phyloP scores from a whole-genome alignment of 2,329 filamentous ascomycete species.

The Saccharata proteae region DNA sequence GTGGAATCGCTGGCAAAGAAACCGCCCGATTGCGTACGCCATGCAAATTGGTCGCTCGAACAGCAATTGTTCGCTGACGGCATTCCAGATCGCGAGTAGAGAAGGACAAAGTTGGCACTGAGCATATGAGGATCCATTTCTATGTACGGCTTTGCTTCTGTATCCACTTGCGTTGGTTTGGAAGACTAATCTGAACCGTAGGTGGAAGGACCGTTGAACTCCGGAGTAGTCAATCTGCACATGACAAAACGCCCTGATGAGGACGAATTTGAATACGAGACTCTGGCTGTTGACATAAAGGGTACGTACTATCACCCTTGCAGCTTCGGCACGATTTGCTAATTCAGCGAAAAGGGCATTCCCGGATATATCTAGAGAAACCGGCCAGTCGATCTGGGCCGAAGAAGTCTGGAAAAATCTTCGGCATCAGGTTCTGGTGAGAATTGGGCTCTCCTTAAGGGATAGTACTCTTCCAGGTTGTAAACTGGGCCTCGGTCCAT shows the following conservation, averaged over 20 bases:
- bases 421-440: conserved; percentile 9
- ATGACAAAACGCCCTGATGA: conserved; percentile 57
- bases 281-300: conserved; percentile 68
- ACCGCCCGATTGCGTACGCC: conserved; percentile 41
- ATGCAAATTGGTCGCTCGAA: conserved; percentile 9
- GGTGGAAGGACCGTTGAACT: conserved; percentile 65
- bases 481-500: no score
- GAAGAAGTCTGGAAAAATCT: conserved; percentile 5
- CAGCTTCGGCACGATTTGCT: no score
- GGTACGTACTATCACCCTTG: no score
- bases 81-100: conserved; percentile 44
- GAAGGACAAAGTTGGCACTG: conserved; percentile 61
- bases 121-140: conserved; percentile 78
- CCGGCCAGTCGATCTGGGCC: not conserved
- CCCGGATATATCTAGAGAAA: conserved; percentile 6
- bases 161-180: not conserved
- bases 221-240: conserved; percentile 65
- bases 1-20: conserved; percentile 65
- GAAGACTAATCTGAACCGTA: conserved; percentile 21
- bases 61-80: not conserved
- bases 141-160: conserved; percentile 29
- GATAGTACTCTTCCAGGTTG: no score
- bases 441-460: no score
- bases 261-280: conserved; percentile 62
- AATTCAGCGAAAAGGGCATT: conserved; percentile 1